Evolutionary conservation across 2,329 filamentous ascomycete species (phyloP), one percentile per base, ranked within the genome.

Genomic region (Calonectria pseudoturangicola): DNA sequence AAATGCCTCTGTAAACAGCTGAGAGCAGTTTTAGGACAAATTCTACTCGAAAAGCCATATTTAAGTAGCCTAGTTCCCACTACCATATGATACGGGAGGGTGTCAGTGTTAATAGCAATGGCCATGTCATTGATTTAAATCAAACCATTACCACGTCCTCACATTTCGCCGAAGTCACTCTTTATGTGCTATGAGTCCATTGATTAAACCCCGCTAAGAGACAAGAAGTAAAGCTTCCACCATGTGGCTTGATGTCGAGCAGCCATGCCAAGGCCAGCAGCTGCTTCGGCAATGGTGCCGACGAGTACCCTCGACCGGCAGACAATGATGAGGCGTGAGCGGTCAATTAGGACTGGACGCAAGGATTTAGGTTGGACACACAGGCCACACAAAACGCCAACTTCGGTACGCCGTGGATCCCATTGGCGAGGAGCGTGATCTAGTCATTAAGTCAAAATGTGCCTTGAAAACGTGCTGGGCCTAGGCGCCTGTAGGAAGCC

Each of bases 301-400:
- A 39, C 18, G 18, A 15, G 30, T 30, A 21, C 50, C 28, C 30
- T 33, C 10, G 51, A 18, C 51, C 30, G n/a, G 51, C 36, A 9
- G 28, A 39, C n/a, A 9, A 33, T 10, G 8, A 36, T 36, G 30
- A 30, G 30, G 9, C 30, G n/a, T 12, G 18, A n/a, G 8, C n/a
- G 51, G n/a, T 33, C 33, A 30, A 56, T 56, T 36, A 28, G 51
- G 51, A 30, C 30, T 56, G 4, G 30, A 13, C 18, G 9, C 4
- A 25, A 56, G 30, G 51, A 30, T 39, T 36, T 56, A 56, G 51
- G 30, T 30, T 30, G 30, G 51, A 36, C 9, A 56, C 51, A 56
- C 51, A 39, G 30, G 51, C 51, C 33, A 36, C 51, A 15, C 51
- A 36, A 39, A 33, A 33, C 51, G 51, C 51, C 51, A 56, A 2